Evolutionary conservation across 2,329 filamentous ascomycete genomes (phyloP).

Genomic region (Penicillium freii): DNA sequence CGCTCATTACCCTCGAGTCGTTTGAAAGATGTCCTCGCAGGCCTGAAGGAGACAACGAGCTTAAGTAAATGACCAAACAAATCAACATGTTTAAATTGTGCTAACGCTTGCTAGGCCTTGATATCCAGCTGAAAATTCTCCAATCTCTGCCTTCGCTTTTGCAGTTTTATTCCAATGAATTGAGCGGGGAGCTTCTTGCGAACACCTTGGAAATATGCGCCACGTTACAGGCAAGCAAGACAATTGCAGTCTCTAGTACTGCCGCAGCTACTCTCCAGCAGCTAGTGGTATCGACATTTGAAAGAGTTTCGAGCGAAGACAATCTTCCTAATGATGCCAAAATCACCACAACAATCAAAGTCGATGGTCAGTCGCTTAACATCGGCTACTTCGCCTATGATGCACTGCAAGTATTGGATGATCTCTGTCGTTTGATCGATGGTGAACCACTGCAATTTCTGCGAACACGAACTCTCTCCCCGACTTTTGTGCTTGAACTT

Average conservation of each 20-base stretch:
- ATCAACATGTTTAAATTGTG: constrained; percentile 1
- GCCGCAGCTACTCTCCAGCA: constrained; percentile 96
- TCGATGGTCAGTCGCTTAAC: constrained; percentile 62
- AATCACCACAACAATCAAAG: constrained; percentile 65
- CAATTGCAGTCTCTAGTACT: constrained; percentile 89
- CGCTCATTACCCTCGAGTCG: constrained; percentile 75
- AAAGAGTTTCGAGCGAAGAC: constrained; percentile 82
- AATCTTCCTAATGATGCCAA: constrained; percentile 51
- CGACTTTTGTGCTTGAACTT: constrained; percentile 83
- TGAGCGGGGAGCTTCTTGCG: constrained; percentile 77
- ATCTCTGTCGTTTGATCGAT: constrained; percentile 84
- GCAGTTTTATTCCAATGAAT: constrained; percentile 81
- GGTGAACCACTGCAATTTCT: constrained; percentile 80
- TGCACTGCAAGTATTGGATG: constrained; percentile 82
- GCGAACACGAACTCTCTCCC: constrained; percentile 71
- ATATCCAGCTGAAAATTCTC: constrained; percentile 93
- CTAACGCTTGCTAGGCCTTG: constrained; percentile 55
- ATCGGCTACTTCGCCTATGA: constrained; percentile 77
- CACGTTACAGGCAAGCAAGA: constrained; percentile 85
- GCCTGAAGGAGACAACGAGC: constrained; percentile 75
- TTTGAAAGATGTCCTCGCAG: constrained; percentile 82
- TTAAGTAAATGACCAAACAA: constrained; percentile 55
- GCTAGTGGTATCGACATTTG: constrained; percentile 86
- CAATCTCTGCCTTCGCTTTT: constrained; percentile 86
- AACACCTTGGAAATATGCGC: constrained; percentile 88